These are phyloP conservation scores for Fonsecaea pedrosoi DNA, from an alignment of 2,329 filamentous ascomycete species.

Conservation along the genomic window DNA sequence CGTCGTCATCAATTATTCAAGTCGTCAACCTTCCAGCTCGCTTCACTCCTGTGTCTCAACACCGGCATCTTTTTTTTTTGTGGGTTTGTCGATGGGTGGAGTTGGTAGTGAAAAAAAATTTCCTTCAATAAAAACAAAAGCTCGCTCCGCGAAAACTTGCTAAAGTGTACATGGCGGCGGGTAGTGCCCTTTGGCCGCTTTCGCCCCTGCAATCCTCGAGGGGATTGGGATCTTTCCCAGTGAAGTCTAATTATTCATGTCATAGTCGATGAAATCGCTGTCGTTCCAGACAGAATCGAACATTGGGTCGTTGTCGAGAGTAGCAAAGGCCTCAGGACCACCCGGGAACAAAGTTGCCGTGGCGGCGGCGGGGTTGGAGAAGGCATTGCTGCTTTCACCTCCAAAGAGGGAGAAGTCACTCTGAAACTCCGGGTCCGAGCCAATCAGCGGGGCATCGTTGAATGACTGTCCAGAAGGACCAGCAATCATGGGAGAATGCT, in stretches of 20 bases:
- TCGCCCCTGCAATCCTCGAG: not conserved
- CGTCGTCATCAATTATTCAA: conserved; percentile 21
- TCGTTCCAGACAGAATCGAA: conserved; percentile 31
- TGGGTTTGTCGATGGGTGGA: conserved; percentile 32
- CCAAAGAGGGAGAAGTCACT: conserved; percentile 39
- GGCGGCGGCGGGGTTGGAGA: conserved; percentile 38
- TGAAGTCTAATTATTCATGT: conserved; percentile 31
- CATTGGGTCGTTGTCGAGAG: conserved; percentile 35
- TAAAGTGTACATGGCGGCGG: conserved; percentile 13
- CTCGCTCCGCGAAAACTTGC: not conserved
- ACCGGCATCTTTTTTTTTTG: conserved; percentile 36
- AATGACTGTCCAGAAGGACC: conserved; percentile 33
- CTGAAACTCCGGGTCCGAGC: conserved; percentile 28
- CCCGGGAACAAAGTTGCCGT: conserved; percentile 39
- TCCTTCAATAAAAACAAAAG: conserved; percentile 6
- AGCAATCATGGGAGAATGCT: conserved; percentile 38
- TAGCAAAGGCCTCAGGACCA: conserved; percentile 33
- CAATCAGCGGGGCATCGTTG: conserved; percentile 27
- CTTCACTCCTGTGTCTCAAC: conserved; percentile 26
- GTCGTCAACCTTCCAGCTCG: conserved; percentile 15
- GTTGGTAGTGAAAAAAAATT: conserved; percentile 30
- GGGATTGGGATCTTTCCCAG: not conserved
- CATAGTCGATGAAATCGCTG: conserved; percentile 34
- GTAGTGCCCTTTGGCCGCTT: not conserved
- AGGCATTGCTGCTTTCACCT: conserved; percentile 34